These are phyloP conservation scores for Oemleria cerasiformis DNA, from an alignment of 306 rosid species.

Conservation along the genomic window DNA sequence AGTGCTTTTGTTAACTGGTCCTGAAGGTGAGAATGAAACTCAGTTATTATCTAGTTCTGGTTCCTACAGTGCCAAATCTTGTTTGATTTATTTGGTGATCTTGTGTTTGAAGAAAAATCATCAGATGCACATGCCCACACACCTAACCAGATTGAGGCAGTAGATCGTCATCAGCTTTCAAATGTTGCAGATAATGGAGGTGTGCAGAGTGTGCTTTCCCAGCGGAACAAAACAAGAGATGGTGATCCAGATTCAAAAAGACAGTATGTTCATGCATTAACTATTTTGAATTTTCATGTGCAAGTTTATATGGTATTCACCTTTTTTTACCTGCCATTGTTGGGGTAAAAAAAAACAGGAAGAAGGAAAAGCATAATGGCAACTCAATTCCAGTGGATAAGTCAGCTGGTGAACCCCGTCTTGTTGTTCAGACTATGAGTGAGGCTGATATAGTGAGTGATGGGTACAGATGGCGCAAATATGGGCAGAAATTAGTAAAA, in stretches of 20 bases:
- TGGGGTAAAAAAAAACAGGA: slow-evolving; percentile 41
- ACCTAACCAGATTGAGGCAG: slow-evolving; percentile 41
- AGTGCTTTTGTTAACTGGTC: slow-evolving; percentile 34
- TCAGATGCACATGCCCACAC: slow-evolving; percentile 35
- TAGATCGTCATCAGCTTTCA: slow-evolving; percentile 32
- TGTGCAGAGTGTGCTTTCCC: slow-evolving; percentile 40
- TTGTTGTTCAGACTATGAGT: slow-evolving; percentile 67
- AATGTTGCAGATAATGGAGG: slow-evolving; percentile 37
- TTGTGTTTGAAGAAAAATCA: slow-evolving; percentile 45
- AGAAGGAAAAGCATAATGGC: slow-evolving; percentile 43
- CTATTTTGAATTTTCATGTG: slow-evolving; percentile 8
- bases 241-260: slow-evolving; percentile 63
- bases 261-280: slow-evolving; percentile 50
- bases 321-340: slow-evolving; percentile 17
- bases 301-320: slow-evolving; percentile 23
- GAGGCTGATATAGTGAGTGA: slow-evolving; percentile 81
- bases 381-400: slow-evolving; percentile 36
- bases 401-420: slow-evolving; percentile 49
- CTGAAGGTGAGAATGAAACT: slow-evolving; percentile 48
- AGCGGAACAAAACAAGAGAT: slow-evolving; percentile 34
- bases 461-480: slow-evolving; percentile 95
- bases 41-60: slow-evolving; percentile 28
- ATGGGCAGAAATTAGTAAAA: slow-evolving; percentile 87
- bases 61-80: slow-evolving; percentile 20
- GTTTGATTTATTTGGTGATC: slow-evolving; percentile 35